These are phyloP conservation scores for Aspergillus tamarii DNA, from an alignment of 2,329 filamentous ascomycete genomes.

Conservation along the genomic window DNA sequence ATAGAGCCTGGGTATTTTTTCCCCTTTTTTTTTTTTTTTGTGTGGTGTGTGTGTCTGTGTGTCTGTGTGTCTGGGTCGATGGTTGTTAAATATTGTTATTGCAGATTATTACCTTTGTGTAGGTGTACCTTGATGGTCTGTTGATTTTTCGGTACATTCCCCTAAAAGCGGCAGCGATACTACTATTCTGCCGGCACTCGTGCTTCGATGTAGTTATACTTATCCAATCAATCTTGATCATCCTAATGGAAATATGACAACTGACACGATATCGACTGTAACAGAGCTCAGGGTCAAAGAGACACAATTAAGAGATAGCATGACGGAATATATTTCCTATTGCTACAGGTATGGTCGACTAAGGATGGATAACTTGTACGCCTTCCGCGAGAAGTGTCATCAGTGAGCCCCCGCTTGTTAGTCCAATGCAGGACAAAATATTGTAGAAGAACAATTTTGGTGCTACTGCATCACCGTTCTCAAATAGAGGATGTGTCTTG, in stretches of 20 bases:
- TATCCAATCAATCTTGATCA: neutral
- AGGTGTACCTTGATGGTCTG: neutral
- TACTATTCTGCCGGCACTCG: too few species aligned
- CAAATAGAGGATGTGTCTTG: neutral
- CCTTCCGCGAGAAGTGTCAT: neutral
- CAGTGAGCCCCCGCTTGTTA: neutral
- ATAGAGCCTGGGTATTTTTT: too few species aligned
- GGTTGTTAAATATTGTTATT: neutral
- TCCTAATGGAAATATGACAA: neutral
- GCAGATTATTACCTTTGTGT: neutral
- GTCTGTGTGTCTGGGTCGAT: neutral
- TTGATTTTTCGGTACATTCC: neutral
- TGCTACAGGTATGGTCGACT: neutral
- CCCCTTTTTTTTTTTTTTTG: too few species aligned
- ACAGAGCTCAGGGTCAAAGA: neutral
- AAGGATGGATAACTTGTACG: neutral
- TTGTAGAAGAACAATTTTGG: neutral
- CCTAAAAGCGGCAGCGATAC: too few species aligned
- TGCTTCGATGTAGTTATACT: too few species aligned
- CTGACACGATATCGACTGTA: neutral
- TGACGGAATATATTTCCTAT: too few species aligned
- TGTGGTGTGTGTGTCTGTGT: too few species aligned
- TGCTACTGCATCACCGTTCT: neutral
- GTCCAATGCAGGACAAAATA: neutral
- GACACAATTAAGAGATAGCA: neutral